Percentiles rank a stretch among this genome's conserved stretches.
These are phyloP conservation scores for Protomyces arabidopsidicola DNA, from an alignment of 1,139 yeast genomes.

Conservation along the genomic window DNA sequence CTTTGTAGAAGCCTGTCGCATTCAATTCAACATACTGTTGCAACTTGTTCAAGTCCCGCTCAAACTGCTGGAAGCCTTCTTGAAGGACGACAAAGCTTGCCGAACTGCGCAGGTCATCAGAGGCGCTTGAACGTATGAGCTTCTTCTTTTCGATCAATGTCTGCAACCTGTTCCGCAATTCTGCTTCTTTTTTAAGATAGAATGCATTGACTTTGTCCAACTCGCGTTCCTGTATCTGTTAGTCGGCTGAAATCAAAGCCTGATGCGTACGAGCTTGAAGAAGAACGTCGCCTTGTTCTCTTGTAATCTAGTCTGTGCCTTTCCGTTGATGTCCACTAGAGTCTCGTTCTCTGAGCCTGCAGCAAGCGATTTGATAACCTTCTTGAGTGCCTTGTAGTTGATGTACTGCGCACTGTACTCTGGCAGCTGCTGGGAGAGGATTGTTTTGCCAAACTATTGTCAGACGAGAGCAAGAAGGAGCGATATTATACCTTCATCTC, in stretches of 20 bases:
- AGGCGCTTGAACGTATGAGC: constrained; percentile 1
- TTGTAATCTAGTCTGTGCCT: constrained; percentile 59
- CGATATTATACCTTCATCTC: no score
- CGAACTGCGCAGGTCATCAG: constrained; percentile 41
- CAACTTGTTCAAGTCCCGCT: constrained; percentile 71
- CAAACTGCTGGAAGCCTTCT: constrained; percentile 83
- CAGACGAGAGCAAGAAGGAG: not conserved
- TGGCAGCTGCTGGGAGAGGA: constrained; percentile 22
- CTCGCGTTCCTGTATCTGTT: constrained; percentile 62
- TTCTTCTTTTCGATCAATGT: not conserved
- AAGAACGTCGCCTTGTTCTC: constrained; percentile 92
- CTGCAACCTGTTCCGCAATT: constrained; percentile 39
- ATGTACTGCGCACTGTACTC: constrained; percentile 41
- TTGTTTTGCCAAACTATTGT: constrained; percentile 17
- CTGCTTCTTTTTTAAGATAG: constrained; percentile 85
- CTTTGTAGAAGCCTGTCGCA: constrained; percentile 93
- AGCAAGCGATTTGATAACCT: constrained; percentile 47
- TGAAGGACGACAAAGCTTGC: constrained; percentile 63
- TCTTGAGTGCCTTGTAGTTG: constrained; percentile 87
- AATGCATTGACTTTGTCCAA: constrained; percentile 88
- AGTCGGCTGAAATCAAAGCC: not conserved
- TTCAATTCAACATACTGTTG: constrained; percentile 82
- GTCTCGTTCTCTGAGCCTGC: constrained; percentile 35
- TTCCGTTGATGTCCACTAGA: constrained; percentile 12
- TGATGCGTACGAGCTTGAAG: constrained; percentile 52